Evolutionary conservation across 2,329 filamentous ascomycete genomes (phyloP).

Genomic region (Beauveria rudraprayagi): DNA sequence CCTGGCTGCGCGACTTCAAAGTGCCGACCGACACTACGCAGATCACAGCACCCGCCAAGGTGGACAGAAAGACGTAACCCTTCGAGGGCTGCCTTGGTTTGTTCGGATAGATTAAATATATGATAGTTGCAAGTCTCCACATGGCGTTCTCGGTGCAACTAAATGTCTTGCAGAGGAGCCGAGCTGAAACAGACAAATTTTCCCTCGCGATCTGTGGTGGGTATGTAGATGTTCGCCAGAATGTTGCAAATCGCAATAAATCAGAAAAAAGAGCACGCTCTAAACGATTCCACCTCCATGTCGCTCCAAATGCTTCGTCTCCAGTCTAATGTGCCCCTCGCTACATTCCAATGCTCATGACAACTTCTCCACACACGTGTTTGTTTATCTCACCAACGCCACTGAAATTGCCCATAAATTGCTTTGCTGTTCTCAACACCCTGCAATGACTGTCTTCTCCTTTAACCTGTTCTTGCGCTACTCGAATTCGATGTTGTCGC

Average conservation of each 20-base stretch:
- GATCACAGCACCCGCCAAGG: neutral
- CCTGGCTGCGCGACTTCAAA: neutral
- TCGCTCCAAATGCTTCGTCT: constrained; percentile 4
- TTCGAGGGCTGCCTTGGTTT: neutral
- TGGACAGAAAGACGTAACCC: neutral
- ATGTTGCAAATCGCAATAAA: constrained; percentile 1
- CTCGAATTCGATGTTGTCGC: neutral
- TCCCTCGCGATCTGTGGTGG: neutral
- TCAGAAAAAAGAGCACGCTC: neutral
- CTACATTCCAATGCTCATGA: constrained; percentile 4
- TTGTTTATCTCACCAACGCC: constrained; percentile 8
- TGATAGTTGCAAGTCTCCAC: constrained; percentile 3
- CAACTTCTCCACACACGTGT: neutral
- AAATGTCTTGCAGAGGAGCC: neutral
- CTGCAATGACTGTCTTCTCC: neutral
- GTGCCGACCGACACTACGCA: neutral
- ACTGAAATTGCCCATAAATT: constrained; percentile 5
- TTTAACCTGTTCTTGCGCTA: neutral
- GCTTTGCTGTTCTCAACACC: neutral
- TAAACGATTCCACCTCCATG: neutral
- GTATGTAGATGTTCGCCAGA: constrained; percentile 4
- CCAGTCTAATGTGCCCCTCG: neutral
- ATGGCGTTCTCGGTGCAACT: neutral
- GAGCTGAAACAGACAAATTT: neutral
- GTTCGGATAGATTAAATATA: neutral